Evolutionary conservation across 1,284 basidiomycete genomes (phyloP).

Genomic region (Erythrobasidium hasegawianum): DNA sequence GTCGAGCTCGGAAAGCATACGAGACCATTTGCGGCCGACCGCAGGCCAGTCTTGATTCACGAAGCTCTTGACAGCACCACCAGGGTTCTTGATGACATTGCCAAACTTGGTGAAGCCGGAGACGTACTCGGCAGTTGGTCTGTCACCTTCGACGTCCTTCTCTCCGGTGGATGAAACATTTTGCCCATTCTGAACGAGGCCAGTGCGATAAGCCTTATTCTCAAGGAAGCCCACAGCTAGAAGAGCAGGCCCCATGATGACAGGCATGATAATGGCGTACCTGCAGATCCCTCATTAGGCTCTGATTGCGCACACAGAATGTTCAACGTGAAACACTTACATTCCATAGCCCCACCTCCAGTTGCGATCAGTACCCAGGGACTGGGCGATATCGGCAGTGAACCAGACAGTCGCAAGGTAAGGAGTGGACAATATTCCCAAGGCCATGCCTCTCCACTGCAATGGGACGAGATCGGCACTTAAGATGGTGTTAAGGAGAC

Average conservation of each 20-base stretch:
- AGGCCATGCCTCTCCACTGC: slow-evolving; percentile 36
- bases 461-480: slow-evolving; percentile 33
- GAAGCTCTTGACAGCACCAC: no score
- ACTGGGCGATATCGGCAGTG: slow-evolving; percentile 36
- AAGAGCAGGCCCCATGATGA: slow-evolving; percentile 35
- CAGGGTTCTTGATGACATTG: no score
- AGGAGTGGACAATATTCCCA: slow-evolving; percentile 34
- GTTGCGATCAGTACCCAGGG: slow-evolving; percentile 19
- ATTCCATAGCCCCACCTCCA: slow-evolving; percentile 28
- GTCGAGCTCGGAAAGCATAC: slow-evolving; percentile 37
- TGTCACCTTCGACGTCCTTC: no score
- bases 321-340: not conserved
- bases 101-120: no score
- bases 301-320: no score
- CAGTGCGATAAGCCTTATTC: slow-evolving; percentile 22
- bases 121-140: no score
- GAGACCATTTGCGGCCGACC: not conserved
- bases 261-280: slow-evolving; percentile 39
- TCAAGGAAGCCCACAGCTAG: slow-evolving; percentile 38
- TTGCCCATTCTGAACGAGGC: not conserved
- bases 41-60: no score
- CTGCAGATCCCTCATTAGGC: slow-evolving; percentile 21
- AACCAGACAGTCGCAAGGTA: slow-evolving; percentile 37
- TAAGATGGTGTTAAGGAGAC: slow-evolving; percentile 34
- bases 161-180: no score